Evolutionary conservation across 257 asterid genomes (phyloP), one percentile per base, ranked within the genome.

Genomic region (Coffea eugenioides): DNA sequence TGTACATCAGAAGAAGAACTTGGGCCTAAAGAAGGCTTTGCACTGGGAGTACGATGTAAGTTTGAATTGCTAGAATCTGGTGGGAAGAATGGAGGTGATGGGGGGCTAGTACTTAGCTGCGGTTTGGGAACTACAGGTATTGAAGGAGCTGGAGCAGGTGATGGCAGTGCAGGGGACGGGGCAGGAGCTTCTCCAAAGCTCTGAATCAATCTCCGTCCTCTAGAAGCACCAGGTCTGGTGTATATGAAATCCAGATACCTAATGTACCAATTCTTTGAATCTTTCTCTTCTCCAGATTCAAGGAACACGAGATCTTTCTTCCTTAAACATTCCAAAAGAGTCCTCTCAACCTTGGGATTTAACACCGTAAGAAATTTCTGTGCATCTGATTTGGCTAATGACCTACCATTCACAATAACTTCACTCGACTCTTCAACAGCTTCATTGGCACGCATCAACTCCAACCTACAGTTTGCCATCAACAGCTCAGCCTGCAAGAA

Each of bases 401-500:
- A 79, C 83, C 82, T 82, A 61, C 81, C 77, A 67, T 73, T 82
- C 68, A 51, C 80, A 74, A 74, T 77, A 36, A 67, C 39, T 25
- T 81, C 76, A 39, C 75, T 79, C 41, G 90, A 82, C 70, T 79
- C 46, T 66, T 80, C 85, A 51, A 80, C 87, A 34, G 45, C 85
- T 72, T 80, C 82, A 80, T 83, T 87, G 82, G 88, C 85, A 80
- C 61, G 86, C 56, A 82, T 72, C 83, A 93, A 84, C 83, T 93
- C 96, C 56, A 77, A 83, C 84, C 80, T 80, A 83, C 98, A 94
- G 62, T 86, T 86, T 46, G 76, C 76, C 88, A 82, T 83, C 79
- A 91, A 68, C 68, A 90, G 80, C 54, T 88, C 95, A 77, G 91
- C 97, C 97, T 94, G 97, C 89, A 89, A 79, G 51, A 72, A 75